Evolutionary conservation across 768 basidiomycete genomes (phyloP).

Genomic region (Harrya chromipes): DNA sequence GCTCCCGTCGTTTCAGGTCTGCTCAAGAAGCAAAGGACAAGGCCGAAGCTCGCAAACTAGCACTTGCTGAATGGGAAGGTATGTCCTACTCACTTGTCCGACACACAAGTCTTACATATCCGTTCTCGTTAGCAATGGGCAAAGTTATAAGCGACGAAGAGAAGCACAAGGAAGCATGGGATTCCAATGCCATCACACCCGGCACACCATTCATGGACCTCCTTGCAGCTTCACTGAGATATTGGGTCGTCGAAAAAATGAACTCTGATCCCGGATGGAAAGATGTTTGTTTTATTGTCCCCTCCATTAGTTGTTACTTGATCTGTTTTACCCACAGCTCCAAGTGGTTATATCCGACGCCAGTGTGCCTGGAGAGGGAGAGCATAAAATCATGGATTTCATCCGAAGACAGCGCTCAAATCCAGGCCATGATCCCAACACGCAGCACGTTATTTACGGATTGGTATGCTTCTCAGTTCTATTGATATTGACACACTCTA

Average conservation of each 20-base stretch:
- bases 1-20: slow-evolving; percentile 91
- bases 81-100: slow-evolving; percentile 13
- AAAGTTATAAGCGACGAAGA: slow-evolving; percentile 80
- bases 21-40: slow-evolving; percentile 95
- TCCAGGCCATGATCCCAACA: slow-evolving; percentile 91
- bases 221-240: slow-evolving; percentile 81
- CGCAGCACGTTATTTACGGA: slow-evolving; percentile 95
- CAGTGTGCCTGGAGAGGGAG: slow-evolving; percentile 96
- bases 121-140: slow-evolving; percentile 74
- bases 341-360: slow-evolving; percentile 97
- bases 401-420: slow-evolving; percentile 88
- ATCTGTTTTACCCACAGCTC: slow-evolving; percentile 46
- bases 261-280: slow-evolving; percentile 97
- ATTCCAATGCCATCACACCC: slow-evolving; percentile 98
- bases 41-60: slow-evolving; percentile 81
- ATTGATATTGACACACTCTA: background rate
- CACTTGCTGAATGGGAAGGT: slow-evolving; percentile 86
- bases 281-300: slow-evolving; percentile 47
- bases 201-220: slow-evolving; percentile 99
- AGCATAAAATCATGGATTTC: slow-evolving; percentile 99
- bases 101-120: background rate
- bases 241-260: slow-evolving; percentile 96
- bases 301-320: background rate
- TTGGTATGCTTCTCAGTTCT: slow-evolving; percentile 50
- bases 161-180: slow-evolving; percentile 86